A percentile compares a stretch with the other conserved stretches of the same genome.
These are phyloP conservation scores for Glarea lozoyensis DNA, from an alignment of 495 filamentous ascomycete genomes.

Conservation along the genomic window DNA sequence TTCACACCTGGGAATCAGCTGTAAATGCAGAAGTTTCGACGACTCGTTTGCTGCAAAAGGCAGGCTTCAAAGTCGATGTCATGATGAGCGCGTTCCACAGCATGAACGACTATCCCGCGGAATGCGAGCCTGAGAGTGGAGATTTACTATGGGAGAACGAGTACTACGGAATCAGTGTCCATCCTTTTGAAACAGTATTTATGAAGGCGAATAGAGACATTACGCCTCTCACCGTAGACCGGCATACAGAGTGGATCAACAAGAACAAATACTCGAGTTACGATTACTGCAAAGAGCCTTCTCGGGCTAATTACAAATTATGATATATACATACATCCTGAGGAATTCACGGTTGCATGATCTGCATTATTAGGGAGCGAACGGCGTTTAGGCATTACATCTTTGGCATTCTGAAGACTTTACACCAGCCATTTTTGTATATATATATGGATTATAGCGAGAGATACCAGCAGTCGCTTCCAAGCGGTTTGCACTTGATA, in stretches of 20 bases:
- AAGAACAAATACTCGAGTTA: conserved; percentile 14
- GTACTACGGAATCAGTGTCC: conserved; percentile 18
- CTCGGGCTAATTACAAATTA: conserved; percentile 25
- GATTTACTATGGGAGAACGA: conserved; percentile 9
- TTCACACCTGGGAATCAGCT: conserved; percentile 13
- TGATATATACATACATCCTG: conserved; percentile 17
- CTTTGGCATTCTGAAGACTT: no score
- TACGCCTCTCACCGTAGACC: conserved; percentile 12
- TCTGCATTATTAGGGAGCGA: not conserved
- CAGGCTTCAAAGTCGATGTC: conserved; percentile 26
- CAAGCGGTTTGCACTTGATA: no score
- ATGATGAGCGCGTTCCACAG: conserved; percentile 21
- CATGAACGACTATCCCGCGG: not conserved
- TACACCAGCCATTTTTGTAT: no score
- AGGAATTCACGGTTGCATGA: conserved; percentile 7
- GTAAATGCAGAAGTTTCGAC: conserved; percentile 22
- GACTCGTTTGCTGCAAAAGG: conserved; percentile 17
- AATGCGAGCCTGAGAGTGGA: conserved; percentile 3
- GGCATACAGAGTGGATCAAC: conserved; percentile 17
- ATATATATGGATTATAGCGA: no score
- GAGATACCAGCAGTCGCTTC: no score
- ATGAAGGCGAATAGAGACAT: conserved; percentile 18
- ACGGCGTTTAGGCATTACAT: no score
- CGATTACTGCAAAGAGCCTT: conserved; percentile 16
- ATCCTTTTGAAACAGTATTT: conserved; percentile 30